Evolutionary conservation across 1,284 basidiomycete species (phyloP).

Genomic region (Vanrija sp.): DNA sequence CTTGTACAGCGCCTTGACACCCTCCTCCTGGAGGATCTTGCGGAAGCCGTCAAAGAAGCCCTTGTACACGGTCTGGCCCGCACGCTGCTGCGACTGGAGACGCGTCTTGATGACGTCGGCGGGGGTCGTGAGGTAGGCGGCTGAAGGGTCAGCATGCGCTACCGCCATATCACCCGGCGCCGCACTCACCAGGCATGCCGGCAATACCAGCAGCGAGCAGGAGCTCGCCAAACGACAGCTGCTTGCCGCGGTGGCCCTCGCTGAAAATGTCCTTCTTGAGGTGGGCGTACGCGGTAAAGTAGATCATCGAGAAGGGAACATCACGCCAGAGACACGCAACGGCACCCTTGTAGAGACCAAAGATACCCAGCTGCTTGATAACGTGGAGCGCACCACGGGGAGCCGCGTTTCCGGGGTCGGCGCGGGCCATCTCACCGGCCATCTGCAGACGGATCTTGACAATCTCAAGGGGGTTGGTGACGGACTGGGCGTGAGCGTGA

Average conservation of each 20-base stretch:
- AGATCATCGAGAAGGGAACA: slow-evolving; percentile 73
- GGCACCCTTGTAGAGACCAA: slow-evolving; percentile 77
- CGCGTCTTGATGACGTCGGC: slow-evolving; percentile 97
- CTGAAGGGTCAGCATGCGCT: background rate
- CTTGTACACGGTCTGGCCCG: slow-evolving; percentile 89
- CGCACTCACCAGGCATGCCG: slow-evolving; percentile 68
- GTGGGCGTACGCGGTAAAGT: slow-evolving; percentile 52
- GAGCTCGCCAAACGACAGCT: slow-evolving; percentile 85
- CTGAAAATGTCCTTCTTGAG: slow-evolving; percentile 79
- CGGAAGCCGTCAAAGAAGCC: slow-evolving; percentile 83
- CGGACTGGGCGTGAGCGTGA: slow-evolving; percentile 57
- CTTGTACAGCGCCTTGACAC: slow-evolving; percentile 76
- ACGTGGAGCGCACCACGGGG: slow-evolving; percentile 88
- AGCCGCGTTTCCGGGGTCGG: slow-evolving; percentile 62
- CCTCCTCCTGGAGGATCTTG: slow-evolving; percentile 69
- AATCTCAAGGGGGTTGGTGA: slow-evolving; percentile 80
- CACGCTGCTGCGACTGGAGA: slow-evolving; percentile 89
- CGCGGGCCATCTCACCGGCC: slow-evolving; percentile 78
- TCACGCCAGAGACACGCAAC: slow-evolving; percentile 54
- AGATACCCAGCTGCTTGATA: slow-evolving; percentile 81
- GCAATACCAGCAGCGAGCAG: slow-evolving; percentile 56
- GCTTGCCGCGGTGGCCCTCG: slow-evolving; percentile 93
- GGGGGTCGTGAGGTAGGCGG: slow-evolving; percentile 31
- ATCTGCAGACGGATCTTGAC: slow-evolving; percentile 97
- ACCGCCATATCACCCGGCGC: slow-evolving; percentile 34